Evolutionary conservation across 257 asterid species (phyloP).

Genomic region (Primulina huaijiensis): DNA sequence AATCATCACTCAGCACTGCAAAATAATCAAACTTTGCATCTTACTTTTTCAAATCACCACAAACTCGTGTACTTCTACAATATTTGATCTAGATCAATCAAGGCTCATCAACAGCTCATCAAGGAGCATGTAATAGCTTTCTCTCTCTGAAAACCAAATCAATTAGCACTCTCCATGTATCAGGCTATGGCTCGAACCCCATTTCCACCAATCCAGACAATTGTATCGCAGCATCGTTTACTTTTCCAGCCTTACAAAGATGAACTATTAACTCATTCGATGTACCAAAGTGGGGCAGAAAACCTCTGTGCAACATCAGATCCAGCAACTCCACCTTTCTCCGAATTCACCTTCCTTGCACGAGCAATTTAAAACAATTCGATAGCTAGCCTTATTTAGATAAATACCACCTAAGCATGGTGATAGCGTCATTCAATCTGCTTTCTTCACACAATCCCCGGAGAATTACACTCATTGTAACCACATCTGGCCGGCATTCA

Average conservation of each 20-base stretch:
- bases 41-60: no score
- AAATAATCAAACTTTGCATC: no score
- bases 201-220: constrained; percentile 51
- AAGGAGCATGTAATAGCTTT: constrained; percentile 54
- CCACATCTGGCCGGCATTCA: constrained; percentile 62
- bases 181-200: constrained; percentile 67
- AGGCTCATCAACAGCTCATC: constrained; percentile 38
- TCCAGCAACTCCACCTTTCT: constrained; percentile 52
- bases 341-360: constrained; percentile 64
- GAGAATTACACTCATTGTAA: constrained; percentile 70
- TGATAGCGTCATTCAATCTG: constrained; percentile 50
- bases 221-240: neutral
- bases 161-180: constrained; percentile 58
- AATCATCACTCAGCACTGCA: no score
- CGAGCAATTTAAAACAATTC: constrained; percentile 75
- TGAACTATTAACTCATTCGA: constrained; percentile 37
- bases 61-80: no score
- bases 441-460: constrained; percentile 42
- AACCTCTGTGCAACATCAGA: constrained; percentile 73
- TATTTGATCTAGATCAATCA: no score
- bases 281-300: constrained; percentile 76
- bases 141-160: constrained; percentile 35
- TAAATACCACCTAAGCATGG: constrained; percentile 74
- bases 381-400: constrained; percentile 76
- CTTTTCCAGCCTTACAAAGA: no score